Evolutionary conservation across 2,329 filamentous ascomycete species (phyloP).

Genomic region (Penicillium sp.): DNA sequence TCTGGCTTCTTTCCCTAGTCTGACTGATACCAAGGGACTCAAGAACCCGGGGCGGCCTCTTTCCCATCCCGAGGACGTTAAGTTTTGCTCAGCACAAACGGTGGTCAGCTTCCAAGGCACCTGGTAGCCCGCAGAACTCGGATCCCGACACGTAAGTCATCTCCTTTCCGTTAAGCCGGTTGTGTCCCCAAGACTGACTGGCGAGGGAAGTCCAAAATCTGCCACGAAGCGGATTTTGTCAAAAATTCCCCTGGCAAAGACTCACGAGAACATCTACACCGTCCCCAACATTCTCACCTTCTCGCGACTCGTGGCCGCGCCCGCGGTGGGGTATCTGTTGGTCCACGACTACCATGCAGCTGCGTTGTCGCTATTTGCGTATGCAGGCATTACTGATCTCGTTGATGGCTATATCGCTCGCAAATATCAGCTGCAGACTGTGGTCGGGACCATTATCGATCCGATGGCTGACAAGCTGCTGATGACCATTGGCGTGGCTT

Average conservation of each 20-base stretch:
- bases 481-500: slow-evolving; percentile 89
- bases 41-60: not conserved
- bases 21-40: slow-evolving; percentile 12
- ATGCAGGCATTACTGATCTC: slow-evolving; percentile 86
- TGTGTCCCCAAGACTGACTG: slow-evolving; percentile 14
- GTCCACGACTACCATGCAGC: slow-evolving; percentile 75
- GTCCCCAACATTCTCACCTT: slow-evolving; percentile 92
- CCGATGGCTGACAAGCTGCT: slow-evolving; percentile 95
- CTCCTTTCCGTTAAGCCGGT: not conserved
- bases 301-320: slow-evolving; percentile 77
- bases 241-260: slow-evolving; percentile 29
- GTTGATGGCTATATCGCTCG: slow-evolving; percentile 93
- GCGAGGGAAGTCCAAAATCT: slow-evolving; percentile 14
- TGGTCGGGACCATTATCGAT: slow-evolving; percentile 91
- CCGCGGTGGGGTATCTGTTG: slow-evolving; percentile 82
- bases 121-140: slow-evolving; percentile 16
- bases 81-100: slow-evolving; percentile 18
- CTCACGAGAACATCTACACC: slow-evolving; percentile 91
- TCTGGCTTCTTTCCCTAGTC: not conserved
- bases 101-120: slow-evolving; percentile 25
- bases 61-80: slow-evolving; percentile 6
- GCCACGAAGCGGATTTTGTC: slow-evolving; percentile 35
- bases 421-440: slow-evolving; percentile 81
- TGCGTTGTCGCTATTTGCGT: slow-evolving; percentile 83
- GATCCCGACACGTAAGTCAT: not conserved